Evolutionary conservation across 495 filamentous ascomycete species (phyloP).

Genomic region (Talaromyces trachyspermus): DNA sequence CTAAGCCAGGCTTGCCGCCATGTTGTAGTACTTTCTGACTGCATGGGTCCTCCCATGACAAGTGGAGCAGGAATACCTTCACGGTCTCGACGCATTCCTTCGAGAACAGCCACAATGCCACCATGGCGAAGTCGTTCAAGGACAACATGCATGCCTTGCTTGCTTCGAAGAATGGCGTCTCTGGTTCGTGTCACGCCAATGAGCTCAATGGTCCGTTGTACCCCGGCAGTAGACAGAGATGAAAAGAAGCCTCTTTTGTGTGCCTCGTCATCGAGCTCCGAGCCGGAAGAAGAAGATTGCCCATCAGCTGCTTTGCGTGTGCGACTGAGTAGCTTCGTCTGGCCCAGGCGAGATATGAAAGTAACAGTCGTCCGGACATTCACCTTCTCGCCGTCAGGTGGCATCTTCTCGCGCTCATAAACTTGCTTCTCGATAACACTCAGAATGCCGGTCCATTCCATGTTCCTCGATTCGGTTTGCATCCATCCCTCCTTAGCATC

Average conservation of each 20-base stretch:
- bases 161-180: conserved; percentile 77
- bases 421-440: conserved; percentile 85
- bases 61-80: conserved; percentile 32
- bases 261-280: conserved; percentile 41
- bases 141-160: conserved; percentile 92
- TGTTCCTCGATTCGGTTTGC: conserved; percentile 73
- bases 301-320: conserved; percentile 29
- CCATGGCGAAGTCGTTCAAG: conserved; percentile 76
- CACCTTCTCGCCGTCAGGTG: conserved; percentile 48
- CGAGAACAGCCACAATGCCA: conserved; percentile 76
- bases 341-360: conserved; percentile 73
- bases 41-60: conserved; percentile 31
- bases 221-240: conserved; percentile 67
- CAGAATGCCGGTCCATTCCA: conserved; percentile 87
- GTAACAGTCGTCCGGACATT: conserved; percentile 78
- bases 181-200: conserved; percentile 78
- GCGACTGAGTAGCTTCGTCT: conserved; percentile 57
- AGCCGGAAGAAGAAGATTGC: conserved; percentile 7
- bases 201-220: conserved; percentile 84
- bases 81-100: conserved; percentile 71
- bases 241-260: conserved; percentile 57
- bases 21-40: conserved; percentile 3
- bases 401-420: conserved; percentile 48
- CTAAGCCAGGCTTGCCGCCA: conserved; percentile 43
- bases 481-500: conserved; percentile 87